A percentile compares a stretch with the other conserved stretches of the same genome.
phyloP scores from a whole-genome alignment of 768 basidiomycete genomes.

The Tylopilus intermedius region DNA sequence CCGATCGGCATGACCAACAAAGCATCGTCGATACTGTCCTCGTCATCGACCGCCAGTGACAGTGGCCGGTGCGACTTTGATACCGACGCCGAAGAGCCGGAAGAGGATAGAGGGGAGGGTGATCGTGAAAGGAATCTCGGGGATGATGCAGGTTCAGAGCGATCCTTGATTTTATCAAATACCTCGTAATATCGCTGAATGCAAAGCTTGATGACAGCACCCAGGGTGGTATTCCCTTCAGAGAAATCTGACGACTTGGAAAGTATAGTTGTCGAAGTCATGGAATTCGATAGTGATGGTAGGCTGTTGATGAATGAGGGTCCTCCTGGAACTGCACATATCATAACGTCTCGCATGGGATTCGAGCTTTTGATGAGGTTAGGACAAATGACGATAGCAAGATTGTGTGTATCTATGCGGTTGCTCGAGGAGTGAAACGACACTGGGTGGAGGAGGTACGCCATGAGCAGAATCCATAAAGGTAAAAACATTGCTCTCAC shows the following conservation, averaged over 20 bases:
- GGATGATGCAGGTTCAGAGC: constrained; percentile 52
- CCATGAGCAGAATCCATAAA: constrained; percentile 6
- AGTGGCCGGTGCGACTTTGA: constrained; percentile 19
- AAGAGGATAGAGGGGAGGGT: constrained; percentile 25
- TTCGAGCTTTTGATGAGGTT: constrained; percentile 72
- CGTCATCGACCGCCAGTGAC: constrained; percentile 44
- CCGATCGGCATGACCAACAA: constrained; percentile 72
- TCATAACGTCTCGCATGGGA: constrained; percentile 65
- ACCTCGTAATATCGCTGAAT: constrained; percentile 82
- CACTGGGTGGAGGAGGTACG: constrained; percentile 68
- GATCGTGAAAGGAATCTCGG: constrained; percentile 22
- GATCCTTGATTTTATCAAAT: constrained; percentile 77
- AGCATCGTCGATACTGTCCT: constrained; percentile 72
- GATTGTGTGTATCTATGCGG: constrained; percentile 80
- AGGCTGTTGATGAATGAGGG: constrained; percentile 34
- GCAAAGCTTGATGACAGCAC: constrained; percentile 67
- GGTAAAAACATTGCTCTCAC: constrained; percentile 34
- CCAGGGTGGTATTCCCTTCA: constrained; percentile 61
- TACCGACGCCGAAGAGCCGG: constrained; percentile 20
- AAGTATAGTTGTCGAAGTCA: constrained; percentile 10
- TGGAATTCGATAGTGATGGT: constrained; percentile 19
- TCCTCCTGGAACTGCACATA: constrained; percentile 59
- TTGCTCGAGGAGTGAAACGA: constrained; percentile 63
- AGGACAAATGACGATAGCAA: constrained; percentile 73
- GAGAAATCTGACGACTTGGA: constrained; percentile 24